Base-by-base conservation (phyloP, 2,329 filamentous ascomycete species). In the Xylaria digitata region DNA sequence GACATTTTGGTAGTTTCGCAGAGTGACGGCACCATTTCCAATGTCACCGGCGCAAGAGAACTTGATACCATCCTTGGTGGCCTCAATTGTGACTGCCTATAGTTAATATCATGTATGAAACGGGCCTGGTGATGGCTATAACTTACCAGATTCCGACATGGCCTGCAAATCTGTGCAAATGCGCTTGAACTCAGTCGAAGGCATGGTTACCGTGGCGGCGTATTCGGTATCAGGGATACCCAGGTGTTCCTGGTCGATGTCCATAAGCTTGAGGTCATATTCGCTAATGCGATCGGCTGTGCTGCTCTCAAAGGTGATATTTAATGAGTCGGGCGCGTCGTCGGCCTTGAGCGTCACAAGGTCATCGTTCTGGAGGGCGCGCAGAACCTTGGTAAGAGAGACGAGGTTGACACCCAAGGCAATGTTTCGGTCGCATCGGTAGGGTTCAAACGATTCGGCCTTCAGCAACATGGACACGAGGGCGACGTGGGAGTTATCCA, bases 211-310 rank as follows among this genome's bases (percentile, higher is more conserved):
- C 19, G 92, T 96, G 54, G 96, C 92, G 45, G 94, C 92, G 78
- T 99, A 99, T 77, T 99, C 96, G n/a, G 96, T 99, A 76, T 99
- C 95, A 17, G 96, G 96, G 75, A 99, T 99, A 70, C 96, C 96
- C 82, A 99, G 85, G 81, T 99, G 96, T 87, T 99, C 96, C 85
- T 99, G 96, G 83, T 99, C 96, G 81, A 99, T 99, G 80, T 99
- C 96, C 96, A 99, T 99, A 80, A 99, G 90, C 87, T 99, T 99
- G 82, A 99, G 92, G 82, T 99, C 96, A 81, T 99, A 99, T 86
- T 99, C 96, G 87, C 93, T 97, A 78, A 99, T 88, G 73, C 96
- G 88, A 82, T 99, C 96, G 76, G 89, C 92, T 78, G 91, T 89
- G 72, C 87, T 85, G 85, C 90, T 97, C 89, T 99, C 96, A 79